phyloP scores from a whole-genome alignment of 1,284 basidiomycete species.

The Tetrapyrgos nigripes region DNA sequence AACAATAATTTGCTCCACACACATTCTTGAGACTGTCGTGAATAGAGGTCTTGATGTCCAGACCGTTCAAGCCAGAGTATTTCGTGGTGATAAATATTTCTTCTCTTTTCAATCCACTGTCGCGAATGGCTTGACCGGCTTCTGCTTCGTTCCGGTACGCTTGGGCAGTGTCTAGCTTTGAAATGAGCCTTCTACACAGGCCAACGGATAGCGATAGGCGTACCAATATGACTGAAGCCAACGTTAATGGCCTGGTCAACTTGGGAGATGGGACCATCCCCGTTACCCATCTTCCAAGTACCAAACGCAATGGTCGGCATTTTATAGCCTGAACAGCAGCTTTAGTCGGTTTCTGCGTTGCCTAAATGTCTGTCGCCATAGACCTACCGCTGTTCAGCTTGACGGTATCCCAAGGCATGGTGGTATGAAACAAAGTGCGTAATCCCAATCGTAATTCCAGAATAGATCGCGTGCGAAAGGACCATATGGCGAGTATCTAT shows the following conservation, averaged over 20 bases:
- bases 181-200: neutral
- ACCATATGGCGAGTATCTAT: no score
- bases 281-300: slow-evolving; percentile 59
- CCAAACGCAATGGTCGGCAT: slow-evolving; percentile 61
- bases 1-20: slow-evolving; percentile 21
- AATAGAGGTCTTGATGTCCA: slow-evolving; percentile 60
- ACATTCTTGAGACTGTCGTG: slow-evolving; percentile 64
- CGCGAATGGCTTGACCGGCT: slow-evolving; percentile 48
- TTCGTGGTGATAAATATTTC: slow-evolving; percentile 63
- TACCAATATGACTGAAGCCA: slow-evolving; percentile 61
- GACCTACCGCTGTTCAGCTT: slow-evolving; percentile 50
- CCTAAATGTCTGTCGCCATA: neutral
- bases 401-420: slow-evolving; percentile 55
- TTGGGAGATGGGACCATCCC: slow-evolving; percentile 51
- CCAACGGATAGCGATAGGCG: slow-evolving; percentile 12
- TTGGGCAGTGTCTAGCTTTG: slow-evolving; percentile 54
- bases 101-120: slow-evolving; percentile 50
- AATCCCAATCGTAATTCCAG: no score
- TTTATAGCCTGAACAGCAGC: slow-evolving; percentile 35
- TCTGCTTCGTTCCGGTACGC: slow-evolving; percentile 55
- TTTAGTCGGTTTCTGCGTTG: neutral
- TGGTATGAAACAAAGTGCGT: neutral
- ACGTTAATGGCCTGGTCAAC: slow-evolving; percentile 59
- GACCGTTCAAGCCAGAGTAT: slow-evolving; percentile 60
- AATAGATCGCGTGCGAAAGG: no score